These are phyloP conservation scores for Pichia sp. DNA, from an alignment of 1,139 yeast genomes.

Conservation along the genomic window DNA sequence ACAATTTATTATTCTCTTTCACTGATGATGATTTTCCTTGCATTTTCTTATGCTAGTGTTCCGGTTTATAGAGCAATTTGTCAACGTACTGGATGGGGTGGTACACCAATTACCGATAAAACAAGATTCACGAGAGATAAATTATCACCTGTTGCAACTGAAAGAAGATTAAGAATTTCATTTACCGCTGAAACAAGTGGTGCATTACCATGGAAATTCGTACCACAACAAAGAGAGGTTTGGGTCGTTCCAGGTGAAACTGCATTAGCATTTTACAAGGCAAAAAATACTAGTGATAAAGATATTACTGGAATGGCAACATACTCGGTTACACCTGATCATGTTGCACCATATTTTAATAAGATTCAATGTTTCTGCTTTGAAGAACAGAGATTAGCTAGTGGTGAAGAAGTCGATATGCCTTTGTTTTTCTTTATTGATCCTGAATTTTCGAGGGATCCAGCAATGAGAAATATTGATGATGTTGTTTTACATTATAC, in stretches of 20 bases:
- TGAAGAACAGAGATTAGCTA: slow-evolving; percentile 88
- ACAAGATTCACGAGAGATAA: slow-evolving; percentile 80
- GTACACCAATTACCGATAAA: slow-evolving; percentile 85
- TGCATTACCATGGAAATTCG: slow-evolving; percentile 90
- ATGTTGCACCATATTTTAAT: slow-evolving; percentile 92
- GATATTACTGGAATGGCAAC: slow-evolving; percentile 99
- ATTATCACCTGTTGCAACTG: slow-evolving; percentile 81
- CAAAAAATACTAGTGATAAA: slow-evolving; percentile 75
- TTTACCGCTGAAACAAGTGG: slow-evolving; percentile 93
- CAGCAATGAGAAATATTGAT: slow-evolving; percentile 84
- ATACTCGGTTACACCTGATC: slow-evolving; percentile 92
- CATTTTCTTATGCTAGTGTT: slow-evolving; percentile 85
- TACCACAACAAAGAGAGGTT: slow-evolving; percentile 92
- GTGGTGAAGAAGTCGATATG: slow-evolving; percentile 99
- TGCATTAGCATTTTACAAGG: slow-evolving; percentile 92
- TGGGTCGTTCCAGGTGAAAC: slow-evolving; percentile 96
- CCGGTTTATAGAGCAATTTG: slow-evolving; percentile 90
- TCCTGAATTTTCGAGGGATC: slow-evolving; percentile 95
- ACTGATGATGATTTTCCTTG: slow-evolving; percentile 63
- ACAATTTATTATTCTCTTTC: slow-evolving; percentile 71
- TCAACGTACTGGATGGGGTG: slow-evolving; percentile 94
- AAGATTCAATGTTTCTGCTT: slow-evolving; percentile 97
- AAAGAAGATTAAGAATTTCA: slow-evolving; percentile 70
- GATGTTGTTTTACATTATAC: slow-evolving; percentile 90
- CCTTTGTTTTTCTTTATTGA: slow-evolving; percentile 97